Conservation (phyloP, 306 rosid genomes). For the Benincasa hispida region DNA sequence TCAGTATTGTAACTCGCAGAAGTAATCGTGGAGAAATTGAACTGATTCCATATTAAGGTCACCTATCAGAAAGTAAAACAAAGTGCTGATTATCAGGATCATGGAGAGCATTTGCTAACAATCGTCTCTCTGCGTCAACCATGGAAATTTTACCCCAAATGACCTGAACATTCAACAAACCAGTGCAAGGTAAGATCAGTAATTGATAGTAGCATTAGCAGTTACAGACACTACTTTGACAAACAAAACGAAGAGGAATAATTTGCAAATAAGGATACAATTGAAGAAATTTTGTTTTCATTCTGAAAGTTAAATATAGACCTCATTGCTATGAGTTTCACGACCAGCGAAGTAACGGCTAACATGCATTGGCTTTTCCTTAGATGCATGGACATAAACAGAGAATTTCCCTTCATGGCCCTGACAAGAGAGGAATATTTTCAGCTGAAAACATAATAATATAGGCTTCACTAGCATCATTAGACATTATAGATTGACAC, state of each 20-base stretch:
- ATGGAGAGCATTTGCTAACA: constrained; percentile 75
- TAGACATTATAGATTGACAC: not conserved
- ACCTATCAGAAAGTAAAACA: constrained; percentile 96
- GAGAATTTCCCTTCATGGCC: constrained; percentile 98
- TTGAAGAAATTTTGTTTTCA: not conserved
- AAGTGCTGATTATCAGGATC: constrained; percentile 90
- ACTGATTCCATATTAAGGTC: constrained; percentile 10
- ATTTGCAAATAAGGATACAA: not conserved
- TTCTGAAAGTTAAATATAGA: constrained; percentile 9
- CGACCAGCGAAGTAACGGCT: constrained; percentile 68
- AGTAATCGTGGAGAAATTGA: constrained; percentile 16
- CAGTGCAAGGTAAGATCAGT: not conserved
- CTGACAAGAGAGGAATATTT: constrained; percentile 36
- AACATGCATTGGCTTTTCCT: constrained; percentile 64
- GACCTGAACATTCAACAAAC: constrained; percentile 43
- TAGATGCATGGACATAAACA: constrained; percentile 89
- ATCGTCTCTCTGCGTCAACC: constrained; percentile 96
- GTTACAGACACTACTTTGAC: not conserved
- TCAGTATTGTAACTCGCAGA: constrained; percentile 13
- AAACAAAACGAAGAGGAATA: not conserved
- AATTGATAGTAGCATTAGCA: not conserved
- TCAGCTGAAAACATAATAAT: constrained; percentile 15
- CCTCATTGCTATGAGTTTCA: constrained; percentile 86
- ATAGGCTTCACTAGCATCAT: not conserved
- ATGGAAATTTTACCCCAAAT: constrained; percentile 97